A percentile compares a stretch with the other conserved stretches of the same genome.
Evolutionary conservation across 805 yeast species (phyloP).

Genomic region (Yamadazyma ubonensis): DNA sequence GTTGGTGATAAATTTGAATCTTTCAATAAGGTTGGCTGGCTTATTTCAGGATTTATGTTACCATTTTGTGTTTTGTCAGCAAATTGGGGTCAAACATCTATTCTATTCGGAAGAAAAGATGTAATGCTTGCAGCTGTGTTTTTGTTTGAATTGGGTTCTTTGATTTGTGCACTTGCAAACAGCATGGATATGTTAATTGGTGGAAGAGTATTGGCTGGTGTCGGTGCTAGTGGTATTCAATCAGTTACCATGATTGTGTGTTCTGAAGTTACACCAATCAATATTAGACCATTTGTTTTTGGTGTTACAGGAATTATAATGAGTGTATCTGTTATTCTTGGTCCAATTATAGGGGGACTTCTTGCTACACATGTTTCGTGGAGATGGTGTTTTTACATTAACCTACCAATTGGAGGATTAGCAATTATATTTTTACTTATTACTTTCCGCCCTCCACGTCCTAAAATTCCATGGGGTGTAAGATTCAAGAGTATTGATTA

Average conservation of each 20-base stretch:
- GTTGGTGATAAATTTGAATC: constrained; percentile 38
- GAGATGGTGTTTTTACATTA: constrained; percentile 76
- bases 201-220: constrained; percentile 38
- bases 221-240: constrained; percentile 39
- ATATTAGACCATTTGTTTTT: constrained; percentile 35
- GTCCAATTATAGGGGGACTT: constrained; percentile 67
- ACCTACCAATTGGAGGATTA: constrained; percentile 61
- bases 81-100: constrained; percentile 38
- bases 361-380: constrained; percentile 57
- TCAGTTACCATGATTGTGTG: constrained; percentile 27
- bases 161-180: constrained; percentile 37
- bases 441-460: constrained; percentile 47
- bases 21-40: constrained; percentile 37
- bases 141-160: constrained; percentile 24
- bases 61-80: constrained; percentile 33
- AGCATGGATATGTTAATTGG: constrained; percentile 41
- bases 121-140: constrained; percentile 17
- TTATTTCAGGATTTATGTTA: constrained; percentile 36
- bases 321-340: constrained; percentile 50
- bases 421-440: constrained; percentile 37
- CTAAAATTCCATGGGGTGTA: constrained; percentile 33
- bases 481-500: constrained; percentile 47
- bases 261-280: constrained; percentile 31
- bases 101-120: constrained; percentile 36
- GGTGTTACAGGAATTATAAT: constrained; percentile 40